A percentile compares a stretch with the other conserved stretches of the same genome.
These are phyloP conservation scores for Macrotyloma uniflorum DNA, from an alignment of 306 rosid species.

Conservation along the genomic window DNA sequence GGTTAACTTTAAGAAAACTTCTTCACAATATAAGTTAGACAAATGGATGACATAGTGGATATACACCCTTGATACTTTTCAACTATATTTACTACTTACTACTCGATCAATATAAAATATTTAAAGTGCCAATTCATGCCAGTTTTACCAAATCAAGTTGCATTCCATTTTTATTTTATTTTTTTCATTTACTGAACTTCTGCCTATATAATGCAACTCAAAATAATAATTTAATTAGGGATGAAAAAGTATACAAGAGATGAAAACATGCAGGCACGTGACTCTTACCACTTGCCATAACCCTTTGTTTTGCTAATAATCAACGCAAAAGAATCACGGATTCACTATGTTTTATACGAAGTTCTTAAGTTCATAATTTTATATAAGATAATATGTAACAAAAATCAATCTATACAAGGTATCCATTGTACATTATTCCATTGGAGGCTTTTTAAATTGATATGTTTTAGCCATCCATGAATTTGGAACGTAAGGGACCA, in stretches of 20 bases:
- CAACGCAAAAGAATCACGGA: conserved; percentile 31
- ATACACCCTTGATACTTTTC: too few species aligned
- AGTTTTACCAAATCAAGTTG: background rate
- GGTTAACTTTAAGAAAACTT: too few species aligned
- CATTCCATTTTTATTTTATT: background rate
- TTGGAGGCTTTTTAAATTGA: background rate
- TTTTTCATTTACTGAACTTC: background rate
- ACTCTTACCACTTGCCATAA: background rate
- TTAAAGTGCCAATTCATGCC: background rate
- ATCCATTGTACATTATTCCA: background rate
- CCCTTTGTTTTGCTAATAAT: background rate
- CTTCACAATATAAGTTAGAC: too few species aligned
- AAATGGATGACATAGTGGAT: too few species aligned
- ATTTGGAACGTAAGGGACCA: background rate
- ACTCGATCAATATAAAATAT: background rate
- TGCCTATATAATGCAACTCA: background rate
- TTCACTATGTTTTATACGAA: background rate
- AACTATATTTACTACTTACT: too few species aligned
- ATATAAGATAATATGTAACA: background rate
- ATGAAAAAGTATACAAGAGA: conserved; percentile 1
- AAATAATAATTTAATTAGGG: background rate
- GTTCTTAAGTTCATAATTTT: background rate
- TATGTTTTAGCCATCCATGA: background rate
- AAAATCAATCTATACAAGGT: background rate
- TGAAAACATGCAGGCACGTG: conserved; percentile 20